Base-by-base conservation (phyloP, 495 filamentous ascomycete species). In the Neohortaea acidophila region DNA sequence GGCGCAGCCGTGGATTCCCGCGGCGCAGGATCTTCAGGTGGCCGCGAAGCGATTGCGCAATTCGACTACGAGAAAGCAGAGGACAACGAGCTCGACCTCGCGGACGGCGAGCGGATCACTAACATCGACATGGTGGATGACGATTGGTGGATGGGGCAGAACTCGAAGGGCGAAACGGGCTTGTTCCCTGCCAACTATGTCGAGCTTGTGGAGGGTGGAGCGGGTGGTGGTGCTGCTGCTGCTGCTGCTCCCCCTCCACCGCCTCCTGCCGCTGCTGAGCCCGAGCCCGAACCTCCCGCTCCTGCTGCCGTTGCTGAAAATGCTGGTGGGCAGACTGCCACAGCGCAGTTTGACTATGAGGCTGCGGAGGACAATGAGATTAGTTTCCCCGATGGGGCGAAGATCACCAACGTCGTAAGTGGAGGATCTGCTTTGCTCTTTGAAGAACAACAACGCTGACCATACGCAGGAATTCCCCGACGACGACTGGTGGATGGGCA, bases 61-160 rank as follows among this genome's bases (percentile, higher is more conserved):
- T 99, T 84, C 56, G 91, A 99, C 52, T 99, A 99, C 48, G 86
- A 94, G 44, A 94, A 86, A 55, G 84, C 82, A 2, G 89, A 99
- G 58, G 84, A 92, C 39, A 99, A 99, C 54, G 89, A 99, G 56
- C 65, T 96, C 29, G 82, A 92, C 40, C 66, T 99, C 3, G 66
- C 65, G n/a, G 89, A 99, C 59, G 84, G 85, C 13, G 84, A 93
- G 39, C 73, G 76, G 48, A 77, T 99, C 24, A 86, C 76, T n/a
- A 75, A 94, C 45, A 92, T 99, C 52, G 84, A 99, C 31, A 91
- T 92, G 84, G 84, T 97, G 1, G 91, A 97, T 45, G 62, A 70
- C 32, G 87, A 96, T 54, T 99, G 89, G 89, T 99, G 89, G 89
- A 76, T 89, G 69, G 89, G 89, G 9, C 75, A 75, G 39, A 96